phyloP scores from a whole-genome alignment of 768 basidiomycete species.

The Tremella fuciformis region DNA sequence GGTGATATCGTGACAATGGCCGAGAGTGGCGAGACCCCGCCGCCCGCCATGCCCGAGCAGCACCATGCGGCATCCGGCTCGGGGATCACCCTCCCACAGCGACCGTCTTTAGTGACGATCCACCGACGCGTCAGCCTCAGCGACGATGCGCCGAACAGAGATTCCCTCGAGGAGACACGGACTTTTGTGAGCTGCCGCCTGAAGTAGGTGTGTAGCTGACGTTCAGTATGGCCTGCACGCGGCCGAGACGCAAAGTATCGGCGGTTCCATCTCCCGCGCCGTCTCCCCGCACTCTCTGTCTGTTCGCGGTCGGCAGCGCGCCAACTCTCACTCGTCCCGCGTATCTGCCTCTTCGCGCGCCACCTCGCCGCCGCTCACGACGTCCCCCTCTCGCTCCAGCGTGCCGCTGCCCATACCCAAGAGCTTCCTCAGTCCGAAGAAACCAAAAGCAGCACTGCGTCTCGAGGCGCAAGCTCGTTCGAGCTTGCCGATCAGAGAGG shows the following conservation, averaged over 20 bases:
- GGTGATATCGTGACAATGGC: too few species aligned
- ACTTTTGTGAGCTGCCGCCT: slow-evolving; percentile 27
- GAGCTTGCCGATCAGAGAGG: not conserved
- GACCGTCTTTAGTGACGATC: not conserved
- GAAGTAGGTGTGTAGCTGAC: not conserved
- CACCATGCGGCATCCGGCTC: too few species aligned
- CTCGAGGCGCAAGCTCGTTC: slow-evolving; percentile 21
- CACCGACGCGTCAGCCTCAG: slow-evolving; percentile 1
- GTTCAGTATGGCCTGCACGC: slow-evolving; percentile 22
- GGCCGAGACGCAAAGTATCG: not conserved
- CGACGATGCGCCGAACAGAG: slow-evolving; percentile 12
- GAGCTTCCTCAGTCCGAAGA: slow-evolving; percentile 34
- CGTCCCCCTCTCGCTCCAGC: slow-evolving; percentile 18
- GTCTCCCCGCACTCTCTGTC: slow-evolving; percentile 17
- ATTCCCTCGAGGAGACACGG: slow-evolving; percentile 37
- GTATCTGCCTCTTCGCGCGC: slow-evolving; percentile 10
- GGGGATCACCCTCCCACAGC: too few species aligned
- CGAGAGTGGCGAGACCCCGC: too few species aligned
- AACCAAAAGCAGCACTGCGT: slow-evolving; percentile 31
- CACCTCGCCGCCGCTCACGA: slow-evolving; percentile 15
- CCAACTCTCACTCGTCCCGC: slow-evolving; percentile 13
- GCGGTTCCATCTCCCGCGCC: slow-evolving; percentile 17
- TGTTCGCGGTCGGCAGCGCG: slow-evolving; percentile 1
- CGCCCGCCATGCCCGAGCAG: too few species aligned
- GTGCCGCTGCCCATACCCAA: slow-evolving; percentile 32